These are phyloP conservation scores for Primulina eburnea DNA, from an alignment of 257 asterid genomes.

Conservation along the genomic window DNA sequence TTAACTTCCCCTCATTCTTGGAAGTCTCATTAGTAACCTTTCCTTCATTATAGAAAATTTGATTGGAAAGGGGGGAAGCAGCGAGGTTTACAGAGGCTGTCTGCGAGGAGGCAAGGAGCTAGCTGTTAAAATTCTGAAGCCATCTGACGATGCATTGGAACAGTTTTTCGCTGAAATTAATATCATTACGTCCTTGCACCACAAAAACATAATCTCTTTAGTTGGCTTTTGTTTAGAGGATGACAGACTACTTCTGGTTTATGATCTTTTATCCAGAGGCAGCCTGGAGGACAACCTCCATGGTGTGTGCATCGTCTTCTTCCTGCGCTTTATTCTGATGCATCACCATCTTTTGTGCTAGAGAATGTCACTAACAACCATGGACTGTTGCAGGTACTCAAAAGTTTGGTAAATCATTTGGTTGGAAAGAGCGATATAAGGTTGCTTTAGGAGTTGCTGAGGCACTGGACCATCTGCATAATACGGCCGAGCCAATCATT, in stretches of 20 bases:
- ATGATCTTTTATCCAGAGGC: conserved; percentile 80
- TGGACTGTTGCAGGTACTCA: conserved; percentile 40
- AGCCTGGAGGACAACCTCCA: conserved; percentile 91
- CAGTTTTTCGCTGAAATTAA: conserved; percentile 83
- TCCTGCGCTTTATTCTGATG: conserved; percentile 18
- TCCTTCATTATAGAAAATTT: conserved; percentile 49
- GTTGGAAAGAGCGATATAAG: conserved; percentile 75
- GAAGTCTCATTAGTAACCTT: conserved; percentile 15
- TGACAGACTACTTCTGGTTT: conserved; percentile 60
- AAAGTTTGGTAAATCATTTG: conserved; percentile 37
- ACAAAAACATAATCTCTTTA: conserved; percentile 65
- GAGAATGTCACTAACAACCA: conserved; percentile 20
- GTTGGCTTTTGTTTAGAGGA: conserved; percentile 78
- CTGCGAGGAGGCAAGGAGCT: conserved; percentile 58
- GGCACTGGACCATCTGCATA: conserved; percentile 78
- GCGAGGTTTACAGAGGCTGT: conserved; percentile 71
- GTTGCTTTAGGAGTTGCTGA: conserved; percentile 88
- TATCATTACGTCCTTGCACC: conserved; percentile 60
- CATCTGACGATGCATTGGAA: conserved; percentile 57
- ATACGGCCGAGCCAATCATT: conserved; percentile 51
- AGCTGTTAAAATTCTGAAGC: conserved; percentile 80
- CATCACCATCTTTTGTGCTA: conserved; percentile 6
- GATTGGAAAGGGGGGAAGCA: conserved; percentile 93
- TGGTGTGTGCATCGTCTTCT: conserved; percentile 40
- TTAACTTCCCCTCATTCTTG: conserved; percentile 11